phyloP scores from a whole-genome alignment of 345 rosid species.

The Isatis tinctoria region DNA sequence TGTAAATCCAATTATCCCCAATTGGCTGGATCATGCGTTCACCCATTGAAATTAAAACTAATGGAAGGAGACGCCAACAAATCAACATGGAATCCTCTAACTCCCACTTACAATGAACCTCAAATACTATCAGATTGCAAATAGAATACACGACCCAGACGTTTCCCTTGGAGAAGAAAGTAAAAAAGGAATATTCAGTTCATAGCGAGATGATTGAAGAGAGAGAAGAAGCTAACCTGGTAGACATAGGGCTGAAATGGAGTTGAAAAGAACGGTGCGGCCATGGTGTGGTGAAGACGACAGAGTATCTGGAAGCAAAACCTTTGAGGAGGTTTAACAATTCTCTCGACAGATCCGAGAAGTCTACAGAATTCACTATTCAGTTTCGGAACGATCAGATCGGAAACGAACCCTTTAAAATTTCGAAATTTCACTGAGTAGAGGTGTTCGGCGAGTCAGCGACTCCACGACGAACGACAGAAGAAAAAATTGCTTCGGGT shows the following conservation, averaged over 20 bases:
- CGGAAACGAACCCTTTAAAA: neutral
- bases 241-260: constrained; percentile 97
- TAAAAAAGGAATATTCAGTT: neutral
- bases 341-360: constrained; percentile 8
- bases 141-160: neutral
- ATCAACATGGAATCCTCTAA: neutral
- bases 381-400: neutral
- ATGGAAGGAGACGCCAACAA: neutral
- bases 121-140: neutral
- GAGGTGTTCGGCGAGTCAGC: neutral
- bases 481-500: neutral
- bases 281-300: constrained; percentile 45
- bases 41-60: neutral
- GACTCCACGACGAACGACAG: constrained; percentile 5
- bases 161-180: neutral
- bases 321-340: neutral
- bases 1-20: neutral
- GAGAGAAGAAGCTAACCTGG: constrained; percentile 50
- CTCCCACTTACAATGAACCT: neutral
- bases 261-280: constrained; percentile 94
- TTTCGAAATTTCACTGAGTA: neutral
- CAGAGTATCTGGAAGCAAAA: constrained; percentile 10
- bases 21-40: neutral
- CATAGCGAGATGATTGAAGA: neutral
- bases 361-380: neutral